phyloP scores from a whole-genome alignment of 345 rosid species.

The Linum usitatissimum region DNA sequence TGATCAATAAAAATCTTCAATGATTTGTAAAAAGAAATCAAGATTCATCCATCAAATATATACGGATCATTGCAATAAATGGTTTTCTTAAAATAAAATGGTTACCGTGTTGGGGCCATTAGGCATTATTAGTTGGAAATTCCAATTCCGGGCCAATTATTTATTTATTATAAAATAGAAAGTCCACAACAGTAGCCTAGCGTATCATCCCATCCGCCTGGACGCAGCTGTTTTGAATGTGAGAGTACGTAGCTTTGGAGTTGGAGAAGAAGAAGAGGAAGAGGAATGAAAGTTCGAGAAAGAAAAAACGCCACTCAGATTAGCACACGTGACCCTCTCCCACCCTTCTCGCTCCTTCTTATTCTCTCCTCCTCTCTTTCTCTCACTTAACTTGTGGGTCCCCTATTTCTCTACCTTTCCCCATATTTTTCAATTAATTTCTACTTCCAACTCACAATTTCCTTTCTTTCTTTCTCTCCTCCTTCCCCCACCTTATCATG shows the following conservation, averaged over 20 bases:
- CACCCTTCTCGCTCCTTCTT: background rate
- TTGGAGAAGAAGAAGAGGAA: background rate
- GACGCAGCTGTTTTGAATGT: too few relatives aligned
- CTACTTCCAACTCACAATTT: background rate
- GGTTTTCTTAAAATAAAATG: too few relatives aligned
- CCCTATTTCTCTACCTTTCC: background rate
- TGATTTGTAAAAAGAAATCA: too few relatives aligned
- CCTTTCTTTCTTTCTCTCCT: background rate
- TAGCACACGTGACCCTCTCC: background rate
- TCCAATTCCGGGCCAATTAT: too few relatives aligned
- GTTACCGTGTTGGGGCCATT: too few relatives aligned
- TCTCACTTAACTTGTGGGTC: background rate
- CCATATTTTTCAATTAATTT: background rate
- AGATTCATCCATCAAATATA: too few relatives aligned
- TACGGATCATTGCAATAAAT: too few relatives aligned
- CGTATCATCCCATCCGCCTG: too few relatives aligned
- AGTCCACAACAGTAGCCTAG: too few relatives aligned
- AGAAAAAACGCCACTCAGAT: background rate
- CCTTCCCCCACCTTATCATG: constrained; percentile 32
- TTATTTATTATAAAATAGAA: too few relatives aligned
- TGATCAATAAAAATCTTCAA: too few relatives aligned
- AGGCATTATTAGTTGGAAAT: too few relatives aligned
- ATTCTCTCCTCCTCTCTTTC: background rate
- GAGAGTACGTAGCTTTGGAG: background rate
- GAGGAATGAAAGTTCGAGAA: background rate